Evolutionary conservation across 129 eudicot species (phyloP).

Genomic region (Dittrichia graveolens): DNA sequence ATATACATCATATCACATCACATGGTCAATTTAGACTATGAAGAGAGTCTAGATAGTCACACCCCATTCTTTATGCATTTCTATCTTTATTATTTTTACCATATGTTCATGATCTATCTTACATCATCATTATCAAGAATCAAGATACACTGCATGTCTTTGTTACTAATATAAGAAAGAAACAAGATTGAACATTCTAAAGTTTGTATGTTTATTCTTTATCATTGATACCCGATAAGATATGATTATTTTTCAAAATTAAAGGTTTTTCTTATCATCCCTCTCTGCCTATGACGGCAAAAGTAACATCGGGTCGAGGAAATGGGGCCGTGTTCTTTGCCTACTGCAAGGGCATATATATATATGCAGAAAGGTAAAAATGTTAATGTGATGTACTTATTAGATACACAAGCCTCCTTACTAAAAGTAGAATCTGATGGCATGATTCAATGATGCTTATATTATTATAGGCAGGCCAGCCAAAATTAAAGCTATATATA

Average conservation of each 20-base stretch:
- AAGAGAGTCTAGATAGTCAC: no score
- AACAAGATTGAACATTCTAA: slow-evolving; percentile 56
- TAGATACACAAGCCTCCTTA: slow-evolving; percentile 44
- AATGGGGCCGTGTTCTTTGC: slow-evolving; percentile 6
- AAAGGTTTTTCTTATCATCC: no score
- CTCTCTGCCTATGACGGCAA: no score
- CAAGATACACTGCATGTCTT: slow-evolving; percentile 39
- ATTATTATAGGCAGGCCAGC: slow-evolving; percentile 40
- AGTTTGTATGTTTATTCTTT: slow-evolving; percentile 46
- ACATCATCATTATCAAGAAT: slow-evolving; percentile 27
- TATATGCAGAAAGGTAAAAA: slow-evolving; percentile 21
- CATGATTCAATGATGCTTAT: slow-evolving; percentile 30
- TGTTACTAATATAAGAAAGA: slow-evolving; percentile 9
- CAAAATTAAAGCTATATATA: slow-evolving; percentile 39
- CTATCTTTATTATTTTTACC: slow-evolving; percentile 45
- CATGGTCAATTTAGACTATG: no score
- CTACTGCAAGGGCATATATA: slow-evolving; percentile 25
- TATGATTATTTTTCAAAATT: slow-evolving; percentile 36
- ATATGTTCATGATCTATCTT: slow-evolving; percentile 14
- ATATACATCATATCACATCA: no score
- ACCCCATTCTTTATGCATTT: slow-evolving; percentile 53
- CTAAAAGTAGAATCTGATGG: slow-evolving; percentile 43
- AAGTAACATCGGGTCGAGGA: not conserved
- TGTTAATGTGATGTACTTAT: slow-evolving; percentile 39
- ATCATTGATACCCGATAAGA: slow-evolving; percentile 24